Base-by-base conservation (phyloP, 2,329 filamentous ascomycete genomes). In the Alternaria sp. region DNA sequence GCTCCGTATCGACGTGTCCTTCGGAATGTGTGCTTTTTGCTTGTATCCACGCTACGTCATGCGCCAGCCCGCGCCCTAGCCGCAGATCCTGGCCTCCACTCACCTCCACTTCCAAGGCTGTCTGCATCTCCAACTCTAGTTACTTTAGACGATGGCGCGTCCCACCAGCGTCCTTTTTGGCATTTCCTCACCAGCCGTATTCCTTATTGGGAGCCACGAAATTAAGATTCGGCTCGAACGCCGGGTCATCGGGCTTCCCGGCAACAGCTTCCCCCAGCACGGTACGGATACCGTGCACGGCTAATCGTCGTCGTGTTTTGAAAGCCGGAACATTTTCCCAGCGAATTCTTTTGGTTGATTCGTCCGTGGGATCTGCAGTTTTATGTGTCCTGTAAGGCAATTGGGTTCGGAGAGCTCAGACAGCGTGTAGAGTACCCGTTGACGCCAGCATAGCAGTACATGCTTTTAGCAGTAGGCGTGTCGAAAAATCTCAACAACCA, bases 31-130 rank as follows among this genome's bases (percentile, higher is more conserved):
- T 62, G 43, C 49, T 62, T 53, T 61, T 59, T 32, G 17, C 49
- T 28, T 13, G 13, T 28, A 25, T 44, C 21, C 11, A 25, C 23
- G 47, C 44, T 58, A 54, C 43, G 59, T 65, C 59, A 65, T 59
- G 49, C 51, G 32, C 21, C 12, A 26, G 21, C 47, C 26, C 36
- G 32, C 26, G n/a, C 36, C 28, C 49, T 52, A 43, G 55, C 51
- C 43, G 44, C 59, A 55, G 62, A 57, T 50, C 44, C 32, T 45
- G 53, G 45, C 47, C 19, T 46, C 56, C 44, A 46, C 49, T 15
- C 30, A 10, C 6, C 30, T 47, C 60, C 50, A 49, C 55, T 40
- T 40, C 28, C 49, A 52, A 52, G 49, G 49, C 49, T 45, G 23
- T 17, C 25, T 45, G 44, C 46, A 43, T 57, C 47, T 44, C 32